phyloP scores from a whole-genome alignment of 2,329 filamentous ascomycete genomes.

The Claviceps humidiphila region DNA sequence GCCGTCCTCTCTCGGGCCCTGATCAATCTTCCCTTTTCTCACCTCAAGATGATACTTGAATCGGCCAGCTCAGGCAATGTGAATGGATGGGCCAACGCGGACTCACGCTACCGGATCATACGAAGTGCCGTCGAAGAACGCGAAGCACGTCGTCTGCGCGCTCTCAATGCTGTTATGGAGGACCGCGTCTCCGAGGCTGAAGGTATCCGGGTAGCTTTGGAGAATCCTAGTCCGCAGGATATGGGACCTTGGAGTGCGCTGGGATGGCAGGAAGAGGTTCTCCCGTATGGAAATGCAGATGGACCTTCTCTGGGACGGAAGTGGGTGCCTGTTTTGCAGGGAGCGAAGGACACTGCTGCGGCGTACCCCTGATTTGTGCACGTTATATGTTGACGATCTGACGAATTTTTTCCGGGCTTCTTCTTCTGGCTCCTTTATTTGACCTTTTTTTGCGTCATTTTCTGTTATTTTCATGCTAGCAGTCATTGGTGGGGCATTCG shows the following conservation, averaged over 20 bases:
- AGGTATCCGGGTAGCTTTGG: conserved; percentile 23
- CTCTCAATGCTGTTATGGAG: conserved; percentile 28
- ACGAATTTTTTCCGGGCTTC: conserved; percentile 1
- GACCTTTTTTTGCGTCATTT: no score
- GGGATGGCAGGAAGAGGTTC: conserved; percentile 35
- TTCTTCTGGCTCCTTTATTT: neutral
- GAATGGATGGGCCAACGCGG: conserved; percentile 35
- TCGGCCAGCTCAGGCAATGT: conserved; percentile 37
- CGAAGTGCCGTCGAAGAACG: conserved; percentile 40
- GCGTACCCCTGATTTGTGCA: conserved; percentile 18
- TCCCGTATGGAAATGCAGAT: conserved; percentile 24
- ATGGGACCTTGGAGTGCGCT: conserved; percentile 32
- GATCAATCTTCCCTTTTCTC: conserved; percentile 54
- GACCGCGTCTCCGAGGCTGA: conserved; percentile 22
- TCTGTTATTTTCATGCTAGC: neutral
- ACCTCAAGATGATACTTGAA: conserved; percentile 53
- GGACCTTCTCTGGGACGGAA: conserved; percentile 29
- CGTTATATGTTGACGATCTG: neutral
- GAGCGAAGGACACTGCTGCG: conserved; percentile 11
- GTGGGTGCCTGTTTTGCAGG: conserved; percentile 27
- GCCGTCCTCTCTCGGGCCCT: conserved; percentile 51
- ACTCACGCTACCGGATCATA: conserved; percentile 35
- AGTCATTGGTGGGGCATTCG: neutral
- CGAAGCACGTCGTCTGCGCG: conserved; percentile 38
- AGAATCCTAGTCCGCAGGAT: conserved; percentile 24